A percentile compares a stretch with the other conserved stretches of the same genome.
These are phyloP conservation scores for Panicum miliaceum DNA, from an alignment of 176 grass and related monocot species.

Conservation along the genomic window DNA sequence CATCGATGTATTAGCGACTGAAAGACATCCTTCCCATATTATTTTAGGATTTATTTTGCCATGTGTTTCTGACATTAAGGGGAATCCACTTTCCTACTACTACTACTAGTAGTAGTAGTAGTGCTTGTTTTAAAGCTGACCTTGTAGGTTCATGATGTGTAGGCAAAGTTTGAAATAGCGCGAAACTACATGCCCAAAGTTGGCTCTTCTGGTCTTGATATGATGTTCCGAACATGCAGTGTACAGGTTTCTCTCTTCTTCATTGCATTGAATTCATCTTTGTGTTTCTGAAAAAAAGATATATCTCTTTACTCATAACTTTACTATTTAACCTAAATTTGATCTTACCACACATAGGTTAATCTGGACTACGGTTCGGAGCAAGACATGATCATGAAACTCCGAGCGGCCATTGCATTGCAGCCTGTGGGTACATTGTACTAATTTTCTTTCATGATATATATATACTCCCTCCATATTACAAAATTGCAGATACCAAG, in stretches of 20 bases:
- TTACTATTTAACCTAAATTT: not conserved
- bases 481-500: not conserved
- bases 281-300: not conserved
- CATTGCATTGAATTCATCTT: constrained; percentile 1
- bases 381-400: constrained; percentile 94
- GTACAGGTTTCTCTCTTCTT: constrained; percentile 60
- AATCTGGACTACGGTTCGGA: constrained; percentile 99
- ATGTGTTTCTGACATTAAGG: not conserved
- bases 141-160: not conserved
- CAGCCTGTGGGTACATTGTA: constrained; percentile 77
- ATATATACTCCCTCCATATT: not conserved
- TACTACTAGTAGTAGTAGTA: too few relatives aligned
- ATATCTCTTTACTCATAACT: not conserved
- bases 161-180: constrained; percentile 93
- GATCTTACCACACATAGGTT: constrained; percentile 51
- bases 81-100: not conserved
- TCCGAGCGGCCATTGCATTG: constrained; percentile 74
- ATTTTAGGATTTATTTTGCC: not conserved
- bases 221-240: constrained; percentile 99
- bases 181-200: constrained; percentile 99
- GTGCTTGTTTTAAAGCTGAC: constrained; percentile 1
- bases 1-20: too few relatives aligned
- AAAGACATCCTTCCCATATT: not conserved
- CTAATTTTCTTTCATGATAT: not conserved
- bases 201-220: constrained; percentile 89